Percentiles rank a stretch among this genome's conserved stretches.
Evolutionary conservation across 1,139 yeast species (phyloP).

Genomic region (Suhomyces chickasaworum): DNA sequence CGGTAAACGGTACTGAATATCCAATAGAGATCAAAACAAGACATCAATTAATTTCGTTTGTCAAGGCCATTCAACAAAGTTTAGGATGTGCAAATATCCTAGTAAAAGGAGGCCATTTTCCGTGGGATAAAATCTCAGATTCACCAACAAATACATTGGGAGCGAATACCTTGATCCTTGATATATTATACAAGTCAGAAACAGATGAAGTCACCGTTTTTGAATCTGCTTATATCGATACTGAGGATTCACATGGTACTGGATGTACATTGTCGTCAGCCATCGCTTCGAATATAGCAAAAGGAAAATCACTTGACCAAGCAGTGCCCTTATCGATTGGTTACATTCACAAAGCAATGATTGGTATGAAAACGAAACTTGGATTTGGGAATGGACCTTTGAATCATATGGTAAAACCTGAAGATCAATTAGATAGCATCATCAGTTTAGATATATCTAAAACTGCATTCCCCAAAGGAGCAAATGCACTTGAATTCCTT

Average conservation of each 20-base stretch:
- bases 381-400: constrained; percentile 77
- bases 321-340: constrained; percentile 61
- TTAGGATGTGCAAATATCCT: constrained; percentile 58
- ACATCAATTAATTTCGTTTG: constrained; percentile 45
- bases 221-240: constrained; percentile 50
- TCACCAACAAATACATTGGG: constrained; percentile 19
- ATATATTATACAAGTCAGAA: constrained; percentile 58
- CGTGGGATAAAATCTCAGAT: constrained; percentile 41
- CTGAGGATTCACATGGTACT: constrained; percentile 79
- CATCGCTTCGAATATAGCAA: constrained; percentile 74
- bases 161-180: constrained; percentile 44
- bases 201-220: constrained; percentile 43
- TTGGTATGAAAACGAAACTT: constrained; percentile 31
- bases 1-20: constrained; percentile 20
- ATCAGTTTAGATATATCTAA: constrained; percentile 2
- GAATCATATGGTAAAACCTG: constrained; percentile 50
- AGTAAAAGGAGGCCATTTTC: constrained; percentile 81
- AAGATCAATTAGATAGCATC: constrained; percentile 14
- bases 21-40: constrained; percentile 19
- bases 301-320: constrained; percentile 42
- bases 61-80: constrained; percentile 39
- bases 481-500: constrained; percentile 44
- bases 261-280: constrained; percentile 89
- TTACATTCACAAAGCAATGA: constrained; percentile 69
- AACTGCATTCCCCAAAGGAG: constrained; percentile 1